Evolutionary conservation across 345 rosid genomes (phyloP).

Genomic region (Geranium rotundifolium): DNA sequence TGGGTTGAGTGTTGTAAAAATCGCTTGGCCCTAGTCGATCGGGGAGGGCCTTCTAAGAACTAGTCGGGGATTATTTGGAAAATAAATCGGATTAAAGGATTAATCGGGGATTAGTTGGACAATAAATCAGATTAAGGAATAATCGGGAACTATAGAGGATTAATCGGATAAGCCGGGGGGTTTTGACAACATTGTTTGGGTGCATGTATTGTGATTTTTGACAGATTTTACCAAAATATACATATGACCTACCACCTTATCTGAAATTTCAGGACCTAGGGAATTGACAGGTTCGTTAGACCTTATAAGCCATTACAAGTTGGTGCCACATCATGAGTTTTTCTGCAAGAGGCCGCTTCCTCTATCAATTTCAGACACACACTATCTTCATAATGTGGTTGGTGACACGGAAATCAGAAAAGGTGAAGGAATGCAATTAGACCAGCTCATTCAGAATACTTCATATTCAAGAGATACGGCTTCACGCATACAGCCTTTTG

Average conservation of each 20-base stretch:
- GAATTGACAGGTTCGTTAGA: conserved; percentile 76
- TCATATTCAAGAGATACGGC: conserved; percentile 30
- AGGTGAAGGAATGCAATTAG: conserved; percentile 88
- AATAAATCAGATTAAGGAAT: too few relatives aligned
- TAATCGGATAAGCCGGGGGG: too few relatives aligned
- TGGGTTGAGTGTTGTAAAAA: too few relatives aligned
- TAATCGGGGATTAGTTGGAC: too few relatives aligned
- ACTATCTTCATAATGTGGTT: conserved; percentile 69
- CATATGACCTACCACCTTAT: neutral
- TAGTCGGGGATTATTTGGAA: too few relatives aligned
- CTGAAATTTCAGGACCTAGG: conserved; percentile 44
- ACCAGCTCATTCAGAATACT: conserved; percentile 51
- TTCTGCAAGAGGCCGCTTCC: conserved; percentile 85
- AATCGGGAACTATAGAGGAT: too few relatives aligned
- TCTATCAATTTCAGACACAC: conserved; percentile 58
- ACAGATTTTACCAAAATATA: too few relatives aligned
- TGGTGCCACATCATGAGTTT: conserved; percentile 59
- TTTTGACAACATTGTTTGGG: too few relatives aligned
- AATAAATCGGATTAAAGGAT: too few relatives aligned
- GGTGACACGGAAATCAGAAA: conserved; percentile 80
- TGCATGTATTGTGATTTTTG: too few relatives aligned
- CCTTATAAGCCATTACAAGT: conserved; percentile 68
- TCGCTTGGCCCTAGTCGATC: too few relatives aligned
- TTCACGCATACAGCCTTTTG: conserved; percentile 56
- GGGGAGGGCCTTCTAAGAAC: too few relatives aligned